Evolutionary conservation across 345 rosid species (phyloP), one percentile per base, ranked within the genome.

Genomic region (Noccaea bulbosa): DNA sequence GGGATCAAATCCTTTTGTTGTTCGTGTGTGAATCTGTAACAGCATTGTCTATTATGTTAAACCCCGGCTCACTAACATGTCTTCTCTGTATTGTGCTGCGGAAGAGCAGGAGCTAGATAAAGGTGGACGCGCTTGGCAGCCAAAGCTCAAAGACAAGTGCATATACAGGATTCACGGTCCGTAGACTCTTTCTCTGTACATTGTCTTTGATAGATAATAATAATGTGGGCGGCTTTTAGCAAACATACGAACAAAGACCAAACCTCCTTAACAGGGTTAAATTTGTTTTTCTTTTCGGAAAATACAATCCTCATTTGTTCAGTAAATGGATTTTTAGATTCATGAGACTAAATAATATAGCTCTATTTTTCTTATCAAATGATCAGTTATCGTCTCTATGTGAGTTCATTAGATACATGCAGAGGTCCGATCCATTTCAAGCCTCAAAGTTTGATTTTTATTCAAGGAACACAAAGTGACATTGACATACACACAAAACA

Each of bases 111-210:
- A 17, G 20, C n/a, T 51, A 20, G 39, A 69, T 69, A 32, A 69
- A 54, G 53, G 33, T 39, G 52, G 45, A 62, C 27, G 40, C 46
- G 16, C 8, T 44, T 33, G 67, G 35, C 49, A 63, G 67, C 27
- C 62, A 41, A 34, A 48, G 30, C 71, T 76, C 61, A 33, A 50
- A 63, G 50, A 11, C 56, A 46, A 46, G 45, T 41, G 3, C 8
- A 62, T 44, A 53, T 45, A 10, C 41, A 45, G 69, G 63, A 62
- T 40, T 47, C 15, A 44, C 7, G 62, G 76, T 70, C 41, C n/a
- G 71, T 70, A 43, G 9, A 32, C 54, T 63, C 55, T 56, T 17
- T 64, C 71, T 70, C 16, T 63, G 71, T 76, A 65, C 71, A 76
- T 57, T 34, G 10, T 62, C 64, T 76, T 70, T 41, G 75, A 50